Conservation (phyloP, 306 rosid species). For the Boehmeria nivea region DNA sequence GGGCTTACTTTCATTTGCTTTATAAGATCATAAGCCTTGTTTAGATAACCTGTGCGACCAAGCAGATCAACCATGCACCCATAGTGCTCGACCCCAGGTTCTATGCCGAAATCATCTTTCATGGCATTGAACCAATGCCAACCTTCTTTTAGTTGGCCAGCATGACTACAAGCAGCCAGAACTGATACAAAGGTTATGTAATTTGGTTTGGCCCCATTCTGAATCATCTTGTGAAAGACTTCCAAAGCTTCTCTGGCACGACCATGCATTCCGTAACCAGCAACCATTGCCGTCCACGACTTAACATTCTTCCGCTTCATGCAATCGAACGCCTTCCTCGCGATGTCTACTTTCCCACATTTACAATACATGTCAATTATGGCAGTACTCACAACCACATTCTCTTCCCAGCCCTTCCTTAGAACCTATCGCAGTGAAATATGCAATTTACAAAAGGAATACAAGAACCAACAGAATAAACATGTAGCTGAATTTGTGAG, state of each 20-base stretch:
- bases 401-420: conserved; percentile 57
- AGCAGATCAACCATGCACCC: conserved; percentile 28
- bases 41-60: conserved; percentile 17
- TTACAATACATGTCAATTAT: conserved; percentile 26
- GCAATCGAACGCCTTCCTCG: conserved; percentile 16
- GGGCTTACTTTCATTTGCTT: conserved; percentile 17
- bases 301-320: conserved; percentile 17
- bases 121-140: conserved; percentile 20
- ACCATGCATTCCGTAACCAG: conserved; percentile 24
- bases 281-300: conserved; percentile 22
- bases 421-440: conserved; percentile 35
- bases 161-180: conserved; percentile 20
- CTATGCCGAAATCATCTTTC: conserved; percentile 17
- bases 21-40: conserved; percentile 19
- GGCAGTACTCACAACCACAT: conserved; percentile 33
- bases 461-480: background rate
- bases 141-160: conserved; percentile 16
- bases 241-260: conserved; percentile 19
- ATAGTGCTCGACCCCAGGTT: conserved; percentile 25
- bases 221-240: conserved; percentile 20
- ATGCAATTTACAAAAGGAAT: background rate
- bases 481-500: background rate
- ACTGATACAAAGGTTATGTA: conserved; percentile 17
- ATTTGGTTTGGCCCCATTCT: conserved; percentile 18
- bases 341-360: conserved; percentile 19